Percentiles rank a stretch among this genome's conserved stretches.
phyloP scores from a whole-genome alignment of 1,284 basidiomycete genomes.

The Sanghuangporus sanghuang region DNA sequence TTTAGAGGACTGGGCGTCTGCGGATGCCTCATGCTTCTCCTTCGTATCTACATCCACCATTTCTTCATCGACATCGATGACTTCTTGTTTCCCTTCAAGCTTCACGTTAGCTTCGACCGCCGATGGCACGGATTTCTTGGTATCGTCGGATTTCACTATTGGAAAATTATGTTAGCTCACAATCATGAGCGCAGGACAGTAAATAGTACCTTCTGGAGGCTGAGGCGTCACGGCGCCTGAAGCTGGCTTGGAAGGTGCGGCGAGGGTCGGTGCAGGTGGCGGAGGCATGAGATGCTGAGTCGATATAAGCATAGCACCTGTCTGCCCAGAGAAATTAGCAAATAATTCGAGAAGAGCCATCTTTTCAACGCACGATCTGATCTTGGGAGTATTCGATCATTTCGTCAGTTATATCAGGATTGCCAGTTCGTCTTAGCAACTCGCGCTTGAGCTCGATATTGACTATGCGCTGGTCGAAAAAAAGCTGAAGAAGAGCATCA shows the following conservation, averaged over 20 bases:
- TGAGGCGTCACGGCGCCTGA: constrained; percentile 13
- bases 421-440: constrained; percentile 41
- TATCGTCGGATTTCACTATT: neutral
- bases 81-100: constrained; percentile 3
- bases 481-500: constrained; percentile 46
- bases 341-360: neutral
- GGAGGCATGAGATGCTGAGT: constrained; percentile 74
- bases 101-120: neutral
- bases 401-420: constrained; percentile 64
- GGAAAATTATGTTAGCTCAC: neutral
- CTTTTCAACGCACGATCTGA: constrained; percentile 45
- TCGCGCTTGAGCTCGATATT: constrained; percentile 79
- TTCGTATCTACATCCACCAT: constrained; percentile 6
- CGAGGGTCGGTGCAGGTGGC: constrained; percentile 15
- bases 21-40: neutral
- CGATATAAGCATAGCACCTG: constrained; percentile 81
- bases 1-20: neutral
- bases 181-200: neutral
- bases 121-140: neutral
- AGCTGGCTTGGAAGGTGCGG: neutral
- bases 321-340: constrained; percentile 37
- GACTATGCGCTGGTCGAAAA: constrained; percentile 91
- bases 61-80: constrained; percentile 8
- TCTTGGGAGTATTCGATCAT: constrained; percentile 62
- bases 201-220: neutral